These are phyloP conservation scores for Aspergillus affinis DNA, from an alignment of 495 filamentous ascomycete genomes.

Conservation along the genomic window DNA sequence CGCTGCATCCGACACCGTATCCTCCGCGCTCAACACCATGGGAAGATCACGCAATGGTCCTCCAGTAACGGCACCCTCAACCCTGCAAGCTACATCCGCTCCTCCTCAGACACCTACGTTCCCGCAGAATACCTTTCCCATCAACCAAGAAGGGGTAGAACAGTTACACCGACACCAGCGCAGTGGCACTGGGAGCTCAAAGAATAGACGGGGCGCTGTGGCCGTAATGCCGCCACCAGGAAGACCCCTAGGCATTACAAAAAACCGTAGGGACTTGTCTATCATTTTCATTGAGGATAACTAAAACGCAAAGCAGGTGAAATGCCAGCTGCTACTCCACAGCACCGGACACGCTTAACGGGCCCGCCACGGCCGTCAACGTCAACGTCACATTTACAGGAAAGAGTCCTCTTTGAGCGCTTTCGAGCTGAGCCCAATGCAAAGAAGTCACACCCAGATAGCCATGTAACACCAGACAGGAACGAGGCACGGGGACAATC, in stretches of 20 bases:
- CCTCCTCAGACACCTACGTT: slow-evolving; percentile 28
- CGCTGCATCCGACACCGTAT: slow-evolving; percentile 67
- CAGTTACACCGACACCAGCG: slow-evolving; percentile 45
- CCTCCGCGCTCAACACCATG: slow-evolving; percentile 51
- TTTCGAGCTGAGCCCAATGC: slow-evolving; percentile 11
- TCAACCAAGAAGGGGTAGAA: slow-evolving; percentile 40
- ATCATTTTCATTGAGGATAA: neutral
- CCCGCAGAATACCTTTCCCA: slow-evolving; percentile 26
- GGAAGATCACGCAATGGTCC: slow-evolving; percentile 19
- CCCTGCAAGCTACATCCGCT: slow-evolving; percentile 7
- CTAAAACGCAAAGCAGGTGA: slow-evolving; percentile 12
- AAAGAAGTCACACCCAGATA: neutral
- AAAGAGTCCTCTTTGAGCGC: slow-evolving; percentile 17
- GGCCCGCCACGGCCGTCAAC: slow-evolving; percentile 20
- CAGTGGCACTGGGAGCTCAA: slow-evolving; percentile 51
- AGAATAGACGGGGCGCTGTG: slow-evolving; percentile 18
- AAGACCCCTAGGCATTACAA: slow-evolving; percentile 18
- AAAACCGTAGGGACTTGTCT: slow-evolving; percentile 21
- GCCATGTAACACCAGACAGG: neutral
- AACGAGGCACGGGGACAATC: neutral
- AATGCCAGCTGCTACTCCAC: slow-evolving; percentile 18
- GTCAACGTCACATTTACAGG: slow-evolving; percentile 17
- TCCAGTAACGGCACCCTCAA: slow-evolving; percentile 12
- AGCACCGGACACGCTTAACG: slow-evolving; percentile 25
- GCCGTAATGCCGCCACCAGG: slow-evolving; percentile 32